Evolutionary conservation across 345 rosid species (phyloP).

Genomic region (Gossypium australe): DNA sequence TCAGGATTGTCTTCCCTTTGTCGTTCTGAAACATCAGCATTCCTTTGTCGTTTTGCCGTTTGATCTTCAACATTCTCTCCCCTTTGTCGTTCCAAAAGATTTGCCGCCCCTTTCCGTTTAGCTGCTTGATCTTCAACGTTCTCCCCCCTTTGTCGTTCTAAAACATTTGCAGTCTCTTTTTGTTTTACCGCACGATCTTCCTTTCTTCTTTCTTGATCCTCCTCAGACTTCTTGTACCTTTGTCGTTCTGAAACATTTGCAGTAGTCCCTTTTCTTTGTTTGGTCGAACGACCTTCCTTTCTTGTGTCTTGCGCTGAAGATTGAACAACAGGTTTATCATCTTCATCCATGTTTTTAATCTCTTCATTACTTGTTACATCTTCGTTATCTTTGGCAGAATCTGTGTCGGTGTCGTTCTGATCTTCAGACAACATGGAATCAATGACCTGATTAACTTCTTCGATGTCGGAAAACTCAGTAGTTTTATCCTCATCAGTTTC

Average conservation of each 20-base stretch:
- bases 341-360: background rate
- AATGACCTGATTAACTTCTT: conserved; percentile 10
- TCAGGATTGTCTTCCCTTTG: background rate
- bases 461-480: conserved; percentile 11
- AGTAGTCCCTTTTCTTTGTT: background rate
- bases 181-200: background rate
- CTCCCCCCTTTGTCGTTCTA: background rate
- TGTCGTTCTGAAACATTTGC: background rate
- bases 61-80: background rate
- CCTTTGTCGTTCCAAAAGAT: background rate
- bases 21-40: background rate
- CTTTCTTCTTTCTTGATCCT: background rate
- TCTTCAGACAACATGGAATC: background rate
- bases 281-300: background rate
- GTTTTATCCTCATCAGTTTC: background rate
- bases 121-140: background rate
- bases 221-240: too few relatives aligned
- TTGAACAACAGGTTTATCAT: background rate
- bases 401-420: conserved; percentile 9
- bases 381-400: conserved; percentile 10
- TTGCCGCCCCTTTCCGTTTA: background rate
- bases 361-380: background rate
- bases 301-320: background rate
- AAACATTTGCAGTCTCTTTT: background rate
- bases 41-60: background rate